These are phyloP conservation scores for Chloris gayana DNA, from an alignment of 176 grass and related monocot genomes.

Conservation along the genomic window DNA sequence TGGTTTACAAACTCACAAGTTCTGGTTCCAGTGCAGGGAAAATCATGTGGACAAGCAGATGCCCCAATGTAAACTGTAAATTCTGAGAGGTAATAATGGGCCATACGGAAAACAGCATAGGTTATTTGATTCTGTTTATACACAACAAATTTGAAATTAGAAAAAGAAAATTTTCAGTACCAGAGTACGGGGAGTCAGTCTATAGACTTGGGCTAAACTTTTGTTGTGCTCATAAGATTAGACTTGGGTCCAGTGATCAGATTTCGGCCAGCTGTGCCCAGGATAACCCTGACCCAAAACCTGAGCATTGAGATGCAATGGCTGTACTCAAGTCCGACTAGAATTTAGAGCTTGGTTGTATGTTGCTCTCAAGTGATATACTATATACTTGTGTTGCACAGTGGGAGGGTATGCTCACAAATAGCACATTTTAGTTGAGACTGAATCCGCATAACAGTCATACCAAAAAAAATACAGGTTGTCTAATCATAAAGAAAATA, in stretches of 20 bases:
- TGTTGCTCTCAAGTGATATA: background rate
- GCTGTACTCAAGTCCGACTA: background rate
- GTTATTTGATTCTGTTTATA: constrained; percentile 22
- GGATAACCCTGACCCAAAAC: background rate
- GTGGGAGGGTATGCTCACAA: background rate
- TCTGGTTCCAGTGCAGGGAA: background rate
- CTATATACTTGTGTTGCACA: background rate
- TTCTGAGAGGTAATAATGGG: constrained; percentile 27
- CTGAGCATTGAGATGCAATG: background rate
- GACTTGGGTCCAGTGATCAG: background rate
- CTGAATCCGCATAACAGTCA: background rate
- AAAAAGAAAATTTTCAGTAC: background rate
- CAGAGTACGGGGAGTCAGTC: constrained; percentile 6
- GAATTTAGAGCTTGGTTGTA: constrained; percentile 3
- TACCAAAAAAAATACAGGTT: background rate
- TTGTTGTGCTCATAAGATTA: background rate
- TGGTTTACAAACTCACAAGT: background rate
- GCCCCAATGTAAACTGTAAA: constrained; percentile 17
- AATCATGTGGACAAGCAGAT: background rate
- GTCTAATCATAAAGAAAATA: background rate
- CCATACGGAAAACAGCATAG: constrained; percentile 20
- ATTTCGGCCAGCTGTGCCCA: background rate
- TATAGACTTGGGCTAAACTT: background rate
- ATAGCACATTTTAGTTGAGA: background rate
- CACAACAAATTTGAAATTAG: background rate